A percentile compares a stretch with the other conserved stretches of the same genome.
phyloP scores from a whole-genome alignment of 495 filamentous ascomycete species.

The Antarctomyces pellizariae region DNA sequence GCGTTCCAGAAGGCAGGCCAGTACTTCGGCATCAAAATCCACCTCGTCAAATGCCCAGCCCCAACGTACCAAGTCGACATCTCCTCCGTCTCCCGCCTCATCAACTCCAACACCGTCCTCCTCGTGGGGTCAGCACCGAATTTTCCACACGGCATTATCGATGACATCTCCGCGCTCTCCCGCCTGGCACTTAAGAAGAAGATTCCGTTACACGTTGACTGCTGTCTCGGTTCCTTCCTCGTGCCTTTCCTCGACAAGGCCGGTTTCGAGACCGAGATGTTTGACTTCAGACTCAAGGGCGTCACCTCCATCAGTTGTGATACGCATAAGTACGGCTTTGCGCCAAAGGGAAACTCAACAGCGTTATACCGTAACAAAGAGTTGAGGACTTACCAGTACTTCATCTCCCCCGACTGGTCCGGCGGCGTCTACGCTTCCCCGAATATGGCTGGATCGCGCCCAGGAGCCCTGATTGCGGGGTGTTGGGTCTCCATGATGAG shows the following conservation, averaged over 20 bases:
- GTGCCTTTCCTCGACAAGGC: constrained; percentile 78
- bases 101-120: constrained; percentile 91
- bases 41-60: constrained; percentile 72
- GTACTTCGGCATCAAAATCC: constrained; percentile 90
- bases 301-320: constrained; percentile 92
- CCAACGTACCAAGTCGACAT: constrained; percentile 68
- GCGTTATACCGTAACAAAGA: constrained; percentile 64
- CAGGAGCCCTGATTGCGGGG: constrained; percentile 79
- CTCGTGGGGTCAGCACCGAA: constrained; percentile 91
- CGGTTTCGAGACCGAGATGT: constrained; percentile 65
- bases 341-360: constrained; percentile 86
- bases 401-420: constrained; percentile 82
- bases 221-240: constrained; percentile 88
- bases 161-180: constrained; percentile 73
- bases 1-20: constrained; percentile 86
- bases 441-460: constrained; percentile 69
- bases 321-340: constrained; percentile 98
- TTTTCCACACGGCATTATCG: constrained; percentile 94
- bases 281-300: constrained; percentile 84
- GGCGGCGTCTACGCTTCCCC: constrained; percentile 93
- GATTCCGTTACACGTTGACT: constrained; percentile 87
- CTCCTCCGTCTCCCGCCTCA: constrained; percentile 50
- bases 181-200: constrained; percentile 55
- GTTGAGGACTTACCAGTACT: constrained; percentile 79
- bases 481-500: constrained; percentile 83